Percentiles rank a stretch among this genome's conserved stretches.
Evolutionary conservation across 2,329 filamentous ascomycete species (phyloP).

Genomic region (Cladosporium velox): DNA sequence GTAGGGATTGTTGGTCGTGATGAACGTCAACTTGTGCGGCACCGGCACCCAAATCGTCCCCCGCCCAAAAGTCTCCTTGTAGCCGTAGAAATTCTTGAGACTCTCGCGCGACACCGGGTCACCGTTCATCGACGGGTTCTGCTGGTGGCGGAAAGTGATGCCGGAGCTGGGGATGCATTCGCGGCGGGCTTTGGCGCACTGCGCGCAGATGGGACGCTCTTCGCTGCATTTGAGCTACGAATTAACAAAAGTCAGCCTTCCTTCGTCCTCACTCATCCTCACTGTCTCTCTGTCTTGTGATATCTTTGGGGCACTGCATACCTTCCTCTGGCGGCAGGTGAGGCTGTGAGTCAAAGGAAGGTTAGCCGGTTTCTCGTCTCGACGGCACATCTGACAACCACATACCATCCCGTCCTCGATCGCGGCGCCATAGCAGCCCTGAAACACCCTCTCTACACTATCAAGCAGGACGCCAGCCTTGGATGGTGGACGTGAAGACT

Average conservation of each 20-base stretch:
- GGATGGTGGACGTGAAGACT: neutral
- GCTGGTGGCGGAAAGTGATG: slow-evolving; percentile 67
- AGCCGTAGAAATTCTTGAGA: slow-evolving; percentile 64
- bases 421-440: slow-evolving; percentile 32
- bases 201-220: slow-evolving; percentile 60
- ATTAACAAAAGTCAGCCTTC: slow-evolving; percentile 4
- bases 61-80: slow-evolving; percentile 65
- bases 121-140: slow-evolving; percentile 69
- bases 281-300: neutral
- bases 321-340: slow-evolving; percentile 39
- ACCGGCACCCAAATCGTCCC: slow-evolving; percentile 64
- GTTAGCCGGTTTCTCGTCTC: slow-evolving; percentile 28
- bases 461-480: neutral
- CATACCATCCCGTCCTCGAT: slow-evolving; percentile 40
- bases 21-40: slow-evolving; percentile 62
- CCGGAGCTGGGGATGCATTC: slow-evolving; percentile 63
- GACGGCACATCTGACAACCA: slow-evolving; percentile 16
- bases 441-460: neutral
- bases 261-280: neutral
- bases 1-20: slow-evolving; percentile 64
- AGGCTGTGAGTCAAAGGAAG: slow-evolving; percentile 32
- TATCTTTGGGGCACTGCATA: slow-evolving; percentile 22
- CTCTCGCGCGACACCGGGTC: slow-evolving; percentile 47
- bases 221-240: slow-evolving; percentile 64
- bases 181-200: slow-evolving; percentile 62